Evolutionary conservation across 495 filamentous ascomycete genomes (phyloP).

Genomic region (Podospora fimiseda): DNA sequence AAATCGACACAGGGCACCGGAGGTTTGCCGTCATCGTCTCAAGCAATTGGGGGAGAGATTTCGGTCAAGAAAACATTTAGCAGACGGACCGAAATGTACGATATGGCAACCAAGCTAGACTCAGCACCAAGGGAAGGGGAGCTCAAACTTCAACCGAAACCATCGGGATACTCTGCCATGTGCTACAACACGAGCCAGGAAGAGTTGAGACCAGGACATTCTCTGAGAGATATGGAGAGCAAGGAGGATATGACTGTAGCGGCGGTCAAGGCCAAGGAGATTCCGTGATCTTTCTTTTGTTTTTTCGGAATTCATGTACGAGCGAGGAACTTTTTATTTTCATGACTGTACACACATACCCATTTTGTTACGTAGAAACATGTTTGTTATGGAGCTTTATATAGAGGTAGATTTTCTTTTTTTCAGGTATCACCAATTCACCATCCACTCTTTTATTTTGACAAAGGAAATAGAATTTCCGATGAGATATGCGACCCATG

Average conservation of each 20-base stretch:
- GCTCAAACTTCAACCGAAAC: not conserved
- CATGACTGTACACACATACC: not conserved
- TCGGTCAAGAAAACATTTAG: not conserved
- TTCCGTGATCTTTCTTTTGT: not conserved
- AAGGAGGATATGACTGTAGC: not conserved
- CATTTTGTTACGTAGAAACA: no score
- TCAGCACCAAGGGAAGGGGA: not conserved
- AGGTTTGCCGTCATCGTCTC: not conserved
- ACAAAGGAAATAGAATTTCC: no score
- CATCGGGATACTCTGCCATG: not conserved
- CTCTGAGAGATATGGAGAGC: conserved; percentile 1
- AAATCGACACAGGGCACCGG: no score
- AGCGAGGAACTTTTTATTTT: not conserved
- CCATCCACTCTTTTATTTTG: no score
- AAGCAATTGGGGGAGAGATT: not conserved
- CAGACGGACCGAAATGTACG: not conserved
- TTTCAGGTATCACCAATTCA: no score
- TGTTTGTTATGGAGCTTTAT: no score
- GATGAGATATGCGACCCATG: no score
- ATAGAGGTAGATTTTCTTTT: no score
- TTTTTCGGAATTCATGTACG: not conserved
- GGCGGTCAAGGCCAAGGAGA: not conserved
- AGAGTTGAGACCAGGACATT: not conserved
- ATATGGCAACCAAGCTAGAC: not conserved
- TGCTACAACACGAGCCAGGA: conserved; percentile 2